Base-by-base conservation (phyloP, 2,329 filamentous ascomycete species). In the Ceratocystis alfenasii region DNA sequence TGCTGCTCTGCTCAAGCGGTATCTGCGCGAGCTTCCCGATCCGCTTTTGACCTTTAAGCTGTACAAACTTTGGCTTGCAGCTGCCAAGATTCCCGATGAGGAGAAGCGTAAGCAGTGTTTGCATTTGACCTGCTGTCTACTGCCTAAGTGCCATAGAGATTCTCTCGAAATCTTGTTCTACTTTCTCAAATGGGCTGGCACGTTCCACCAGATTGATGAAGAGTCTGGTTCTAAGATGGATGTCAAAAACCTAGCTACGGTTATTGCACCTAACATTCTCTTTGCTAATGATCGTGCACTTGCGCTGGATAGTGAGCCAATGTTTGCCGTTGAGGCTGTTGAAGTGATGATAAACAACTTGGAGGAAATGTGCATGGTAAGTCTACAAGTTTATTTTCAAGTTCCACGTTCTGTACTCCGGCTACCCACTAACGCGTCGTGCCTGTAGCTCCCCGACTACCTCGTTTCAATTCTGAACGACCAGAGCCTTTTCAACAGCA, bases 211-310 rank as follows among this genome's bases (percentile, higher is more conserved):
- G 73, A 87, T 99, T 15, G 94, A 99, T 71, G 94, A 99, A 72
- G 94, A 99, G 74, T 89, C 88, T 25, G 94, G 94, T 30, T 96
- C 93, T 71, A 96, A 97, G 80, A 99, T 99, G 94, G 94, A 99
- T 74, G 89, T 95, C 64, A 91, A 95, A 78, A 99, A 99, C 73
- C 82, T 99, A 69, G 90, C 94, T 2, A 97, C 95, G 2, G 94
- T 99, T 69, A 96, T 99, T 75, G 92, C 93, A 4, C 94, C 94
- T 0, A 99, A 99, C 72, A 90, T 99, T 68, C 81, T 96, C 12
- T 92, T 89, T 71, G 89, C 87, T 70, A 80, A 79, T 70, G 77
- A 82, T 53, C 88, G 87, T 73, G 81, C 80, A 62, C 80, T 82
- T 5, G 84, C 83, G 55, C 83, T 91, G 69, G 93, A 95, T 70